Percentiles rank a stretch among this genome's conserved stretches.
Conservation (phyloP, 371 early-diverging fungal species). For the Mortierella sp. region DNA sequence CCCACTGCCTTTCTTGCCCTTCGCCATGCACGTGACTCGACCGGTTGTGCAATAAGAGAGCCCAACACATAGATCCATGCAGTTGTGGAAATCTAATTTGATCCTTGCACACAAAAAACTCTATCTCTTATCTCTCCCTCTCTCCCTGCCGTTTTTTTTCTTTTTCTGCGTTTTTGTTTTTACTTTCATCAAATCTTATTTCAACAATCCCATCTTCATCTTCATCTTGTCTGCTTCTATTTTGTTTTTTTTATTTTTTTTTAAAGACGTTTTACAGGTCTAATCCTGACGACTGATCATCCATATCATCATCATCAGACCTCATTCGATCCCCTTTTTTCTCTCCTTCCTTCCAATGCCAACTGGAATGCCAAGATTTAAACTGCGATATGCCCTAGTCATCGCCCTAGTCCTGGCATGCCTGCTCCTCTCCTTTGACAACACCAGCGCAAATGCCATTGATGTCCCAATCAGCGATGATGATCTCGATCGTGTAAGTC, state of each 20-base stretch:
- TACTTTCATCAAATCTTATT: background rate
- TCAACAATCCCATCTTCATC: background rate
- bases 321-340: slow-evolving; percentile 3
- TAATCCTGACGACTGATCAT: background rate
- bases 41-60: too few species aligned
- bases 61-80: too few species aligned
- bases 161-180: slow-evolving; percentile 1
- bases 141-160: too few species aligned
- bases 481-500: slow-evolving; percentile 24
- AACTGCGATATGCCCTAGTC: slow-evolving; percentile 11
- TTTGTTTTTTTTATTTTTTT: background rate
- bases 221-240: background rate
- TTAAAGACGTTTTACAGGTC: background rate
- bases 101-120: too few species aligned
- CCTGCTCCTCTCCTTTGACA: slow-evolving; percentile 25
- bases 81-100: too few species aligned
- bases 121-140: background rate
- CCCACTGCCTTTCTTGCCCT: too few species aligned
- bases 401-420: slow-evolving; percentile 36
- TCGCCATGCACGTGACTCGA: too few species aligned
- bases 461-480: slow-evolving; percentile 4
- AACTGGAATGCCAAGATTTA: slow-evolving; percentile 28
- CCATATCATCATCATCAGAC: background rate
- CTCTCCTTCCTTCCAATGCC: background rate
- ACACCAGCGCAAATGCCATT: slow-evolving; percentile 10